Base-by-base conservation (phyloP, 192 early-diverging fungal genomes). In the Hyaloraphidium curvatum region DNA sequence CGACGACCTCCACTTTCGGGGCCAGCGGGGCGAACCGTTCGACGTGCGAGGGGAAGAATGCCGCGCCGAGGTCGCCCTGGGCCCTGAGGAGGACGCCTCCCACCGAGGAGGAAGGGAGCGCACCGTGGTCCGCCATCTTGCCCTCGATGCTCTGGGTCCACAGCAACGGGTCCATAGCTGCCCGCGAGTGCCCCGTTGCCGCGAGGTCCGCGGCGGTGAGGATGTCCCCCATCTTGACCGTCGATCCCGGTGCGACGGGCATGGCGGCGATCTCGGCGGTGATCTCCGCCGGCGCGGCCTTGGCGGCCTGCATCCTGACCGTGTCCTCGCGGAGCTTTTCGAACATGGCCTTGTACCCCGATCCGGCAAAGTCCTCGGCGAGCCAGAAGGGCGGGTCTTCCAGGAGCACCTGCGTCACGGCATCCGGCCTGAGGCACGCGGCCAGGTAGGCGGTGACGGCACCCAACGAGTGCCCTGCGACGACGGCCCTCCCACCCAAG, bases 321-420 rank as follows among this genome's bases (percentile, higher is more conserved):
- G 17, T 22, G 23, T 48, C 43, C 7, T 11, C 11, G 19, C 11
- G 43, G 19, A 21, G 43, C 9, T 11, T 21, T 11, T 9, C 14
- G 23, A 48, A 48, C 7, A 48, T 4, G 14, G 7, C 14, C 5
- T 25, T 14, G 43, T 48, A 48, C 25, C 17, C 17, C 17, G 17
- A 9, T 14, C 43, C 17, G 5, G 43, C 43, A 19, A 25, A 25
- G n/a, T n/a, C n/a, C n/a, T n/a, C n/a, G 5, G 14, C 25, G 17
- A 48, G 14, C 17, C 25, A 48, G 17, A 48, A 22, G 11, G 43
- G 43, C 43, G 43, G 43, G 23, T 48, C 43, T 48, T 48, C 43
- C 5, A 48, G 23, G 25, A 48, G 43, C 43, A 48, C 25, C 25
- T 25, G 17, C 11, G 43, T 25, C 11, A 48, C 43, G 25, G 25